Evolutionary conservation across 352 stramenopile species (phyloP).

Genomic region (Phytophthora hybrid): DNA sequence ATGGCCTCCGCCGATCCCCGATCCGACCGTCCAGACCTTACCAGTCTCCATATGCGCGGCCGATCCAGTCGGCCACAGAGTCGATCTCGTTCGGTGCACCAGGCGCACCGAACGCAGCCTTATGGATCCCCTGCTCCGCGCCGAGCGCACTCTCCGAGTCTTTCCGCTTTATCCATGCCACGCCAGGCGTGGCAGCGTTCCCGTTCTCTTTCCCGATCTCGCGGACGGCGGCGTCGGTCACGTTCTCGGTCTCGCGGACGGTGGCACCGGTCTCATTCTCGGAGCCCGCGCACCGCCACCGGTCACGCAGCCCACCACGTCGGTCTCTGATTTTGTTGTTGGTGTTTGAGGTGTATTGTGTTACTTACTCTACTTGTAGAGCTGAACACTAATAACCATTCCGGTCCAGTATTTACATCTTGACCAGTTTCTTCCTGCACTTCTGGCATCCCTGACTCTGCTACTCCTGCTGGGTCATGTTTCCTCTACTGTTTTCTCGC

Average conservation of each 20-base stretch:
- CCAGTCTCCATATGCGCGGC: not conserved
- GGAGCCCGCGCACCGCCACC: too few species aligned
- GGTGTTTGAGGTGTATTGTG: too few species aligned
- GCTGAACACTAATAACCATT: too few species aligned
- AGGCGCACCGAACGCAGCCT: not conserved
- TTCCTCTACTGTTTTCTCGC: too few species aligned
- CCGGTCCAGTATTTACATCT: too few species aligned
- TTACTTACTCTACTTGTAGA: too few species aligned
- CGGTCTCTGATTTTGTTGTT: too few species aligned
- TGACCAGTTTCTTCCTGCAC: too few species aligned
- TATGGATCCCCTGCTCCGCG: not conserved
- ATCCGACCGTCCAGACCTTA: not conserved
- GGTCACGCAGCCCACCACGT: too few species aligned
- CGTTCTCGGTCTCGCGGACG: not conserved
- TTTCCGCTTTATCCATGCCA: not conserved
- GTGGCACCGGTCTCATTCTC: too few species aligned
- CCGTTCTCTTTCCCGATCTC: not conserved
- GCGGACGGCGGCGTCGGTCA: not conserved
- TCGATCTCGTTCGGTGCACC: not conserved
- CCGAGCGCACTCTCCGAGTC: not conserved
- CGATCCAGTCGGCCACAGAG: not conserved
- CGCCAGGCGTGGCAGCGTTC: not conserved
- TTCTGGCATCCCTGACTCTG: too few species aligned
- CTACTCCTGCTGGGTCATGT: too few species aligned
- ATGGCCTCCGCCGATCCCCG: not conserved